Base-by-base conservation (phyloP, 352 stramenopile species). In the Globisporangium viniferum region DNA sequence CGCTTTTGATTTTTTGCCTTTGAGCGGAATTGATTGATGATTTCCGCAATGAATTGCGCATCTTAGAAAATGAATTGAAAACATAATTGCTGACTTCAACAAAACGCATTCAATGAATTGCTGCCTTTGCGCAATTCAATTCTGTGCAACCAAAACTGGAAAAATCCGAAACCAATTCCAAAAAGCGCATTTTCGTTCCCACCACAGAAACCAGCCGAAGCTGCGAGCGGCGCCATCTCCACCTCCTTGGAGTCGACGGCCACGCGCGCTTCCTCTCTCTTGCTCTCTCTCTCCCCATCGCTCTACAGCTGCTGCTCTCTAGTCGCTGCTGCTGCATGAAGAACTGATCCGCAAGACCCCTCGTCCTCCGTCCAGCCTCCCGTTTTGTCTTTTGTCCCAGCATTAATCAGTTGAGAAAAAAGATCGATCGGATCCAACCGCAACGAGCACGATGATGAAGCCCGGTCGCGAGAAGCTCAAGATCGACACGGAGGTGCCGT, bases 401-500 rank as follows among this genome's bases (percentile, higher is more conserved):
- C 7, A 51, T 51, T 18, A 24, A 20, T 49, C 18, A 44, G 12
- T 62, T 53, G 57, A 59, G 27, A 22, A 41, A 61, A 39, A 61
- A 61, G 56, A 46, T 60, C 55, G 55, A 44, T 60, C 29, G 14
- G 29, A 59, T 59, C 54, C 14, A 35, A 22, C n/a, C n/a, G 9
- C 22, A n/a, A 33, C 31, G 7, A 31, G 18, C 44, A 56, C 22
- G 36, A 64, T 64, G 59, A 64, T 64, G 59, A 64, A 64, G 24
- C 24, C 39, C 9, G 27, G 59, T 36, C 59, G 59, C 24, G 22
- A 64, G 59, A 64, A 64, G 41, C 59, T 64, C 59, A 64, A 55
- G 39, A 64, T 54, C 59, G 59, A 64, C 31, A 61, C 56, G 20
- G 84, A 93, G 64, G 86, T 94, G 73, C 86, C 86, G 33, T 90